These are phyloP conservation scores for Solanum hybrid DNA, from an alignment of 305 asterid species.

Conservation along the genomic window DNA sequence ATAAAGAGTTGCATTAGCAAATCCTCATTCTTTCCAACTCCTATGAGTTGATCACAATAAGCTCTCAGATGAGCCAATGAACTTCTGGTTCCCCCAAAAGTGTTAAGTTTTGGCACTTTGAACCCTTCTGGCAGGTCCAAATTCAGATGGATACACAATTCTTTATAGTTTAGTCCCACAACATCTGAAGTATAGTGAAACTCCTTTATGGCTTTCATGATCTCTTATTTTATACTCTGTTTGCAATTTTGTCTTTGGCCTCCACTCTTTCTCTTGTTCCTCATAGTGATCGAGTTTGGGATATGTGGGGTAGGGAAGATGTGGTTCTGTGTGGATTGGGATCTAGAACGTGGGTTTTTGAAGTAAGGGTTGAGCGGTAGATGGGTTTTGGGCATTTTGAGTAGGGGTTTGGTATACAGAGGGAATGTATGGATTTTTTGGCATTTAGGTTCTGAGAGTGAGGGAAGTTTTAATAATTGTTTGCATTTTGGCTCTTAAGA, in stretches of 20 bases:
- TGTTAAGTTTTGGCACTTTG: background rate
- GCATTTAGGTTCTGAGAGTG: background rate
- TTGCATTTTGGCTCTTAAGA: background rate
- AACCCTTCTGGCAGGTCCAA: background rate
- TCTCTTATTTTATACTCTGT: background rate
- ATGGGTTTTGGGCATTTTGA: background rate
- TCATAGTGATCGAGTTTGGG: background rate
- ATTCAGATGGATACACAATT: background rate
- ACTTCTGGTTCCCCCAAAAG: background rate
- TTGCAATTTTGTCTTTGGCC: background rate
- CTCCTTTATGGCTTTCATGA: background rate
- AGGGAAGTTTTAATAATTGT: background rate
- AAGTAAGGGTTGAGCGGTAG: background rate
- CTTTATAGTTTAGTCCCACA: background rate
- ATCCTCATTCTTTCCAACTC: background rate
- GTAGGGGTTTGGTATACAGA: background rate
- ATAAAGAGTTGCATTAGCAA: background rate
- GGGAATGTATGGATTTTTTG: background rate
- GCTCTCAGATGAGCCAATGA: background rate
- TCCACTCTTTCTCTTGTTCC: background rate
- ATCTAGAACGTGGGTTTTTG: background rate
- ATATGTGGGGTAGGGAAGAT: background rate
- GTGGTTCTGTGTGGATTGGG: background rate
- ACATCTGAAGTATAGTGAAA: background rate
- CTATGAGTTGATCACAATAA: background rate